phyloP scores from a whole-genome alignment of 2,329 filamentous ascomycete genomes.

The Paramyrothecium sp. region DNA sequence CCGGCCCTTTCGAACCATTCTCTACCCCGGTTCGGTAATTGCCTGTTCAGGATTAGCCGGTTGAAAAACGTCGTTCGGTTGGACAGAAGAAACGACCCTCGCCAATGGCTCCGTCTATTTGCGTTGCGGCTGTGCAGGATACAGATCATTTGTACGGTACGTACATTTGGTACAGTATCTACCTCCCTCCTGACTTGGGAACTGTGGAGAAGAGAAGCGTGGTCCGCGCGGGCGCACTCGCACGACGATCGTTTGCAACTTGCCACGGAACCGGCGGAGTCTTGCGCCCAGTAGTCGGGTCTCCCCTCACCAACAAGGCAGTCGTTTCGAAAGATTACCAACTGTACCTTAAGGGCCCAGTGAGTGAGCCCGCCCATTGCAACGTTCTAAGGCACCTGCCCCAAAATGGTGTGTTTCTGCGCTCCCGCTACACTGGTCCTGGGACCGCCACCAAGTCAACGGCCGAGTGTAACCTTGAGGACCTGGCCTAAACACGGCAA shows the following conservation, averaged over 20 bases:
- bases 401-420: background rate
- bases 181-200: background rate
- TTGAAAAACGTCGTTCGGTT: background rate
- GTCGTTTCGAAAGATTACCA: background rate
- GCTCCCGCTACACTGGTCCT: background rate
- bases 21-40: background rate
- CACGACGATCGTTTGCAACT: conserved; percentile 1
- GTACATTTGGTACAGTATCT: conserved; percentile 3
- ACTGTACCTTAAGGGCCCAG: too few relatives aligned
- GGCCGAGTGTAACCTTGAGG: background rate
- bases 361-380: too few relatives aligned
- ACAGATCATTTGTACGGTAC: conserved; percentile 5
- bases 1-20: background rate
- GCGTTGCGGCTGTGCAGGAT: conserved; percentile 2
- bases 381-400: background rate
- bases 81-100: background rate
- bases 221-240: background rate
- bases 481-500: background rate
- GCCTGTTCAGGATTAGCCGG: background rate
- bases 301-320: background rate
- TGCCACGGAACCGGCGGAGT: background rate
- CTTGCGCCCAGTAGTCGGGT: background rate
- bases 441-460: background rate
- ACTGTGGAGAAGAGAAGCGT: background rate
- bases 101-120: background rate